Conservation (phyloP, 2,329 filamentous ascomycete genomes). For the Neopestalotiopsis clavispora region DNA sequence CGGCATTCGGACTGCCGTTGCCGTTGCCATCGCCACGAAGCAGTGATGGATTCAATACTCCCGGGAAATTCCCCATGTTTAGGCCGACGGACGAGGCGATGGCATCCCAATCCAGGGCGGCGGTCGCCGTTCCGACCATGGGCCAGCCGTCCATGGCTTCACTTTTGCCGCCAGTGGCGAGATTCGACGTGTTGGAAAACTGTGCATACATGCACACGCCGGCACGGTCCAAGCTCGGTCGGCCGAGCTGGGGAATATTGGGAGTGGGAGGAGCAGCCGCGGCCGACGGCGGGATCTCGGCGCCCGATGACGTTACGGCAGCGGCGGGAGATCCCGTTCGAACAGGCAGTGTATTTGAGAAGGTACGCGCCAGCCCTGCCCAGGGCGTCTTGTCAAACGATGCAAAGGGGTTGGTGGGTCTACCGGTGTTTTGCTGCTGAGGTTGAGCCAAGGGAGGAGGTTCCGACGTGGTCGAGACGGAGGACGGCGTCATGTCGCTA, state of each 20-base stretch:
- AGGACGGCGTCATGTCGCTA: neutral
- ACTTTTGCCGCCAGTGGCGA: neutral
- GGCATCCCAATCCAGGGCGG: conserved; percentile 15
- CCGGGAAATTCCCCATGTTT: neutral
- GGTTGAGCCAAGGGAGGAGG: neutral
- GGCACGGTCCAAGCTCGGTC: conserved; percentile 2
- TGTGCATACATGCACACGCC: conserved; percentile 25
- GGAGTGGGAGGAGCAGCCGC: neutral
- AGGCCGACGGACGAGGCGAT: conserved; percentile 4
- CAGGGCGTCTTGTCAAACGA: neutral
- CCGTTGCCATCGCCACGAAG: neutral
- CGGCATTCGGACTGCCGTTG: neutral
- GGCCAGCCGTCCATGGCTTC: conserved; percentile 9
- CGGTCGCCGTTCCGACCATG: neutral
- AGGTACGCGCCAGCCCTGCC: neutral
- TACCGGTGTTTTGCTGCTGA: neutral
- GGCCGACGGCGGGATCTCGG: neutral
- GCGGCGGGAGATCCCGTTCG: neutral
- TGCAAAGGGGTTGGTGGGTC: neutral
- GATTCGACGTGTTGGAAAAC: conserved; percentile 13
- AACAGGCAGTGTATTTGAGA: neutral
- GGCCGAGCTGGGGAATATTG: neutral
- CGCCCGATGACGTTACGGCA: neutral
- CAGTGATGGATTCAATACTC: neutral
- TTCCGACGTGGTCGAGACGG: neutral